phyloP scores from a whole-genome alignment of 2,329 filamentous ascomycete species.

The Monosporascus sp. region DNA sequence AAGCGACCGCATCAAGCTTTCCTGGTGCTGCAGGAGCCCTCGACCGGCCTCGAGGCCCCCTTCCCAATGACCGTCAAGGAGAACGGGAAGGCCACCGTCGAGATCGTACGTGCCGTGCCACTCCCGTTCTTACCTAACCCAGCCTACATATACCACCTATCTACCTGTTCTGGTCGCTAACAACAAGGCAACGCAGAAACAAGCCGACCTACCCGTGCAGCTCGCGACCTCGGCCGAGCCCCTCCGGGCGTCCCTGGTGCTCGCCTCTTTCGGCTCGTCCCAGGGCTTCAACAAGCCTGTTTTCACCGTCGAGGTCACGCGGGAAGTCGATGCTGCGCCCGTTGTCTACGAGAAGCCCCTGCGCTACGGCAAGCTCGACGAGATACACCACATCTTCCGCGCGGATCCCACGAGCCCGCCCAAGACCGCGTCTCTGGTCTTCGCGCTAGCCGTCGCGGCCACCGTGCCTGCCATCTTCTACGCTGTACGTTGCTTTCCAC shows the following conservation, averaged over 20 bases:
- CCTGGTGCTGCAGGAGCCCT: constrained; percentile 70
- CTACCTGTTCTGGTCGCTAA: background rate
- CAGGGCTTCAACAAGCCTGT: constrained; percentile 61
- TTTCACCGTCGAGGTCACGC: constrained; percentile 67
- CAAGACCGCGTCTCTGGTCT: constrained; percentile 72
- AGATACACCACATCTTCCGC: constrained; percentile 91
- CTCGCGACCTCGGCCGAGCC: constrained; percentile 64
- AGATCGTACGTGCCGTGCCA: constrained; percentile 61
- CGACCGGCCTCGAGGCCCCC: constrained; percentile 76
- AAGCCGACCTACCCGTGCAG: constrained; percentile 83
- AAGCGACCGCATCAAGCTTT: constrained; percentile 94
- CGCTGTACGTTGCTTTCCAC: constrained; percentile 47
- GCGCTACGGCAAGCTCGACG: constrained; percentile 76
- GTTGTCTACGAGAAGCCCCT: constrained; percentile 62
- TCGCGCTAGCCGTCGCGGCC: constrained; percentile 66
- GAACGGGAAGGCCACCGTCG: constrained; percentile 77
- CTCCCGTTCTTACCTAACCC: constrained; percentile 3
- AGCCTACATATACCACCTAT: constrained; percentile 27
- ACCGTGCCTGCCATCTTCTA: constrained; percentile 70
- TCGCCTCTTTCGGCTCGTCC: constrained; percentile 80
- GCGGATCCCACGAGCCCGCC: constrained; percentile 75
- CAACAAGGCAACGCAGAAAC: constrained; percentile 50
- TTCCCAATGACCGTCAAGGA: constrained; percentile 83
- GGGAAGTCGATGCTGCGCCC: constrained; percentile 56
- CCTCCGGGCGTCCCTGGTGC: constrained; percentile 73